These are phyloP conservation scores for Fraxinus americana DNA, from an alignment of 257 asterid genomes.

Conservation along the genomic window DNA sequence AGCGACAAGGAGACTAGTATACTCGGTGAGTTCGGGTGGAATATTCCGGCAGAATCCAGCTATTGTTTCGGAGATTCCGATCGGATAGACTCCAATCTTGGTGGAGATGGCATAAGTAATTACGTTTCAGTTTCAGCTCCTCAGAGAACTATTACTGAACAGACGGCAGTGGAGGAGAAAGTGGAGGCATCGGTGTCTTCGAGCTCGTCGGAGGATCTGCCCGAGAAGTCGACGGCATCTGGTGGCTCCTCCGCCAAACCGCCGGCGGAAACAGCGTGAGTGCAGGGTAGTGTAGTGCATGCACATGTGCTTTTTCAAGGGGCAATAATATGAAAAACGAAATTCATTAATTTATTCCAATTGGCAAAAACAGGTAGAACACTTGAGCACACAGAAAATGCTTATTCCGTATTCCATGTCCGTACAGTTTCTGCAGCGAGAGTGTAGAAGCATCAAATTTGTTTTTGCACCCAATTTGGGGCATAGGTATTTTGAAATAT, in stretches of 20 bases:
- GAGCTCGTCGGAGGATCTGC: constrained; percentile 73
- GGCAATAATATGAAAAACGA: constrained; percentile 5
- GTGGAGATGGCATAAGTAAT: constrained; percentile 19
- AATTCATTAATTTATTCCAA: constrained; percentile 21
- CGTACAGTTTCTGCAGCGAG: constrained; percentile 36
- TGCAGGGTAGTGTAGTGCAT: constrained; percentile 34
- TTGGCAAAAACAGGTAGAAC: constrained; percentile 23
- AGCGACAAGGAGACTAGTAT: constrained; percentile 33
- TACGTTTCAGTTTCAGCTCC: constrained; percentile 19
- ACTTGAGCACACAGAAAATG: constrained; percentile 25
- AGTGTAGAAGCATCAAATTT: constrained; percentile 32
- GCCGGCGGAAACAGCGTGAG: constrained; percentile 78
- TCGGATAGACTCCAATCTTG: constrained; percentile 44
- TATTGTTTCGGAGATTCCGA: constrained; percentile 31
- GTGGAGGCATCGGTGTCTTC: constrained; percentile 47
- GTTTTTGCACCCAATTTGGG: constrained; percentile 34
- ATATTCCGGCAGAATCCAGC: constrained; percentile 41
- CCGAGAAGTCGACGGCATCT: constrained; percentile 63
- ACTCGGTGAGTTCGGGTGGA: constrained; percentile 78
- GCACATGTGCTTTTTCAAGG: constrained; percentile 24
- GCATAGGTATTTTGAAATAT: constrained; percentile 33
- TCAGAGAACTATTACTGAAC: constrained; percentile 23
- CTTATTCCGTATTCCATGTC: constrained; percentile 34
- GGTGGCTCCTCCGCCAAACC: constrained; percentile 45
- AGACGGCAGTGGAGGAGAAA: constrained; percentile 25